Evolutionary conservation across 2,329 filamentous ascomycete species (phyloP), one percentile per base, ranked within the genome.

Genomic region (Stagonosporopsis tanaceti): DNA sequence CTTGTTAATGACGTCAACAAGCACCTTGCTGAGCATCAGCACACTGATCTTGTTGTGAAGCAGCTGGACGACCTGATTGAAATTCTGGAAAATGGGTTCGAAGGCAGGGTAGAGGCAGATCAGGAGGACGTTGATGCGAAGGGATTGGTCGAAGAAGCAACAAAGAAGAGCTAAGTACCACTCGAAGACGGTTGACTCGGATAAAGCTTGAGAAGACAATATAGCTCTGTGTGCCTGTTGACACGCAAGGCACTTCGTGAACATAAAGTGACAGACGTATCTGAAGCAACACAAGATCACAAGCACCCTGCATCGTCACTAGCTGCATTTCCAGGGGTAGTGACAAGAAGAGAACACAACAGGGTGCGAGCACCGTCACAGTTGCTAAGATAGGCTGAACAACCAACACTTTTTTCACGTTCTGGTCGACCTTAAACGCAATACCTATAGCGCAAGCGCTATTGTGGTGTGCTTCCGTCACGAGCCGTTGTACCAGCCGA

Each of bases 1-100:
- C 80, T 99, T 41, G 84, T 89, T 15, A 96, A 96, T 69, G 87
- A 91, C n/a, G 88, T 84, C n/a, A 97, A 97, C 72, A 76, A 76
- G 53, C 83, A 89, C 63, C 73, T 97, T 56, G 85, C 82, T 7
- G 81, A 85, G 24, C 90, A 96, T 71, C 84, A 87, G 62, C 86
- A 92, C 74, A 96, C 92, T 0, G 92, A 96, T 76, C 69, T 94
- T 42, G 88, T 87, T 11, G 89, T 97, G 48, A 75, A 78, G 48
- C 60, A 68, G 70, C 74, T 96, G 59, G 92, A 96, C 71, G 91
- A 96, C 59, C 76, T 97, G 63, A 85, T 95, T 50, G 82, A 80
- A 9, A 82, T 96, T 7, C 78, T 97, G 25, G 92, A 96, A 61
- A 77, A 83, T 1, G 93, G 93, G 0, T 94, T 94, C 70, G 81